Percentiles rank a stretch among this genome's conserved stretches.
These are phyloP conservation scores for Pisolithus marmoratus DNA, from an alignment of 768 basidiomycete species.

Conservation along the genomic window DNA sequence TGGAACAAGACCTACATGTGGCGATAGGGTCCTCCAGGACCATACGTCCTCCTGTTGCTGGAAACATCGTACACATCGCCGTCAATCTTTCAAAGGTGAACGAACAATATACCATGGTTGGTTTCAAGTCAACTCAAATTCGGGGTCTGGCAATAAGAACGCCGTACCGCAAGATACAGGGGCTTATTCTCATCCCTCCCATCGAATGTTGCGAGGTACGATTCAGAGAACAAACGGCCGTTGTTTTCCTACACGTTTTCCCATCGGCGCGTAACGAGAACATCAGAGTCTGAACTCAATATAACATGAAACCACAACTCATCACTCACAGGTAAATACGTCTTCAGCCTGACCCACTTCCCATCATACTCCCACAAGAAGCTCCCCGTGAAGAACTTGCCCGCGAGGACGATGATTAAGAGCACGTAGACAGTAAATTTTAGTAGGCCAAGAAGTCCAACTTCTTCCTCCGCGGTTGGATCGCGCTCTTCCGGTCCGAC, in stretches of 20 bases:
- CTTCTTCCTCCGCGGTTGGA: slow-evolving; percentile 63
- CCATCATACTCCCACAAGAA: slow-evolving; percentile 79
- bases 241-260: slow-evolving; percentile 37
- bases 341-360: slow-evolving; percentile 54
- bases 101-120: slow-evolving; percentile 4
- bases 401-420: slow-evolving; percentile 51
- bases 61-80: slow-evolving; percentile 92
- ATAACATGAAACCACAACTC: slow-evolving; percentile 1
- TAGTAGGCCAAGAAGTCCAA: slow-evolving; percentile 58
- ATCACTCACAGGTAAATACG: slow-evolving; percentile 54
- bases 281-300: neutral
- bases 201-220: slow-evolving; percentile 59
- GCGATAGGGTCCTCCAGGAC: slow-evolving; percentile 82
- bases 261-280: neutral
- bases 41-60: slow-evolving; percentile 69
- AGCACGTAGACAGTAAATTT: slow-evolving; percentile 60
- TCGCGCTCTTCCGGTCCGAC: slow-evolving; percentile 70
- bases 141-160: slow-evolving; percentile 9
- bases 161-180: slow-evolving; percentile 77
- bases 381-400: slow-evolving; percentile 85
- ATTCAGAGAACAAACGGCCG: slow-evolving; percentile 72
- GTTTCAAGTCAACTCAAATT: slow-evolving; percentile 1
- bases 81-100: slow-evolving; percentile 55
- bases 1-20: slow-evolving; percentile 44
- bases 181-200: slow-evolving; percentile 62